A percentile compares a stretch with the other conserved stretches of the same genome.
These are phyloP conservation scores for Leishmania guyanensis DNA, from an alignment of 208 protist species.

Conservation along the genomic window DNA sequence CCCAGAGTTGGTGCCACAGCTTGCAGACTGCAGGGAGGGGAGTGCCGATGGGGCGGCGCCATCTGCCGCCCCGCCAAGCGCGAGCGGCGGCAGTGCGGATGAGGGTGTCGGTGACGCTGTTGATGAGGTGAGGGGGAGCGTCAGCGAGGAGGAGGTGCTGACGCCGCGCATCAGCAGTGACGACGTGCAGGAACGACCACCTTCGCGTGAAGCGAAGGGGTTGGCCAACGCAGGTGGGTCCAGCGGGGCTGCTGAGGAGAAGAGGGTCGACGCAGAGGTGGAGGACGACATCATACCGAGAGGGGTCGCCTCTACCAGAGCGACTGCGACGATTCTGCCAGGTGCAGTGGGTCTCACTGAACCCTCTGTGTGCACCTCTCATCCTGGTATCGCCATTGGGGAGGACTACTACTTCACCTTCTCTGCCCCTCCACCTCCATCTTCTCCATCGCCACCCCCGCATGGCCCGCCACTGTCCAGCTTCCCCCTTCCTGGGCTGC, in stretches of 20 bases:
- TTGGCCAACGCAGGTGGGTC: not conserved
- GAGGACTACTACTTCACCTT: constrained; percentile 76
- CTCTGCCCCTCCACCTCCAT: not conserved
- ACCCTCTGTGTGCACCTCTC: constrained; percentile 3
- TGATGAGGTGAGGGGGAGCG: not conserved
- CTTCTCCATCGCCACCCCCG: not conserved
- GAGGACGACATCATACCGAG: constrained; percentile 3
- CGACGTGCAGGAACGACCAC: not conserved
- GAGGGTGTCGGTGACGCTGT: not conserved
- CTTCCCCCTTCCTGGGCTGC: not conserved
- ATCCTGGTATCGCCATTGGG: constrained; percentile 37
- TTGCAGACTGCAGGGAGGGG: not conserved
- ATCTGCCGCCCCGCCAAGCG: not conserved
- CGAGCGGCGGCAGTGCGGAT: not conserved
- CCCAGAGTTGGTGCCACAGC: not conserved
- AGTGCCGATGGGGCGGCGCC: not conserved
- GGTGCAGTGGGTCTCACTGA: not conserved
- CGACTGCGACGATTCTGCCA: not conserved
- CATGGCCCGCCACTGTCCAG: not conserved
- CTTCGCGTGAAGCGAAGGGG: not conserved
- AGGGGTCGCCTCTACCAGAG: not conserved
- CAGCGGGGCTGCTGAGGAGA: not conserved
- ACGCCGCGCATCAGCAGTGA: not conserved
- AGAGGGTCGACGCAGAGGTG: not conserved
- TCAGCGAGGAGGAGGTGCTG: not conserved